Evolutionary conservation across 1,284 basidiomycete genomes (phyloP).

Genomic region (Quambalaria eucalypti): DNA sequence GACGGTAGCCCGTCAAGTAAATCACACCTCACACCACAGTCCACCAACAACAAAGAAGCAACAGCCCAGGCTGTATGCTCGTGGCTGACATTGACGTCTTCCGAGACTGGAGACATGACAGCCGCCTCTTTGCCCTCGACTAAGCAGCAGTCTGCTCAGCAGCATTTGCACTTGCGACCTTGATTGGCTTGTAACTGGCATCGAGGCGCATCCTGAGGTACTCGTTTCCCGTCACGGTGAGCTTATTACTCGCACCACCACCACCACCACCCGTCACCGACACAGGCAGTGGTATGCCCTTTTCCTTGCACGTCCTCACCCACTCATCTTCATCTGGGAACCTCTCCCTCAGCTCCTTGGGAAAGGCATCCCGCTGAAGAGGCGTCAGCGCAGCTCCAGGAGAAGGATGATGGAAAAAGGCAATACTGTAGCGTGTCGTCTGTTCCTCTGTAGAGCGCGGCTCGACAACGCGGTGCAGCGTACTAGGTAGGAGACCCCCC

Average conservation of each 20-base stretch:
- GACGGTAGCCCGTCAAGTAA: too few relatives aligned
- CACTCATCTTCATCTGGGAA: not conserved
- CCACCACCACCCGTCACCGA: too few relatives aligned
- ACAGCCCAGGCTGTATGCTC: too few relatives aligned
- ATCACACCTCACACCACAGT: too few relatives aligned
- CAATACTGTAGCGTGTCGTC: constrained; percentile 24
- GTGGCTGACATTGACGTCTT: too few relatives aligned
- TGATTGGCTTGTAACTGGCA: too few relatives aligned
- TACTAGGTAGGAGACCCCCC: constrained; percentile 23
- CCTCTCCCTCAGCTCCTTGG: not conserved
- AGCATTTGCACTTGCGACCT: too few relatives aligned
- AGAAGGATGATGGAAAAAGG: not conserved
- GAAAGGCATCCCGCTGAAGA: not conserved
- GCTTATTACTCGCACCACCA: too few relatives aligned
- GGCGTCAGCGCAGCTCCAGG: not conserved
- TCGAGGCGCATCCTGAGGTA: not conserved
- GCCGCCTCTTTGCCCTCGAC: too few relatives aligned
- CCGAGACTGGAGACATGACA: too few relatives aligned
- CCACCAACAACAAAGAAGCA: too few relatives aligned
- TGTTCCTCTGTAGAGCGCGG: constrained; percentile 19
- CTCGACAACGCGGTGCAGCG: constrained; percentile 29
- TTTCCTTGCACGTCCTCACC: not conserved
- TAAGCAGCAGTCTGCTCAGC: too few relatives aligned
- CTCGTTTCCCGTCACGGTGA: not conserved
- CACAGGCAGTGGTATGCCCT: not conserved